A percentile compares a stretch with the other conserved stretches of the same genome.
These are phyloP conservation scores for Cyclotella sp. DNA, from an alignment of 108 stramenopile genomes.

Conservation along the genomic window DNA sequence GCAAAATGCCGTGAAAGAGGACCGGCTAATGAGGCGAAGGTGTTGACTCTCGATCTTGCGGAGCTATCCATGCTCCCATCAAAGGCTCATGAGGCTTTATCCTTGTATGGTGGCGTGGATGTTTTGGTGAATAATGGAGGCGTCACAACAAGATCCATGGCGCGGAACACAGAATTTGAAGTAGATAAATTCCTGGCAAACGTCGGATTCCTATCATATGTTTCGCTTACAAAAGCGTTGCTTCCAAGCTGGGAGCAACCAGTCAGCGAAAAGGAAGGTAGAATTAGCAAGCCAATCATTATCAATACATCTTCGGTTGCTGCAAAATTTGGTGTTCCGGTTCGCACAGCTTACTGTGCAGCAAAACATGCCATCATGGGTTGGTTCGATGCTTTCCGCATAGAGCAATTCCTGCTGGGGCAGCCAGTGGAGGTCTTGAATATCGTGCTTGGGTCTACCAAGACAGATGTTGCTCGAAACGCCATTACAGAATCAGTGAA, in stretches of 20 bases:
- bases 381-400: constrained; percentile 24
- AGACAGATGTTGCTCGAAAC: constrained; percentile 9
- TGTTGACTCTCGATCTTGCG: constrained; percentile 11
- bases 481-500: constrained; percentile 1
- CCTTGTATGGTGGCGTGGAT: constrained; percentile 14
- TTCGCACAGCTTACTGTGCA: constrained; percentile 14
- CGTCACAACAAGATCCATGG: constrained; percentile 17
- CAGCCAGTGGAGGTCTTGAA: constrained; percentile 13
- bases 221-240: constrained; percentile 14
- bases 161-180: background rate
- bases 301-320: constrained; percentile 22
- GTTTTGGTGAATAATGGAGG: constrained; percentile 21
- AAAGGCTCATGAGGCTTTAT: constrained; percentile 4
- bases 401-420: constrained; percentile 3
- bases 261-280: background rate
- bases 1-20: background rate
- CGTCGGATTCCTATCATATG: constrained; percentile 16
- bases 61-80: constrained; percentile 8
- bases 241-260: constrained; percentile 18
- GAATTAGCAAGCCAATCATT: constrained; percentile 7
- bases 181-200: constrained; percentile 5
- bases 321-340: constrained; percentile 13
- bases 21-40: background rate
- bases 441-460: constrained; percentile 14
- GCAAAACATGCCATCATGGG: constrained; percentile 15